A percentile compares a stretch with the other conserved stretches of the same genome.
phyloP scores from a whole-genome alignment of 306 rosid genomes.

The Acacia confusa region DNA sequence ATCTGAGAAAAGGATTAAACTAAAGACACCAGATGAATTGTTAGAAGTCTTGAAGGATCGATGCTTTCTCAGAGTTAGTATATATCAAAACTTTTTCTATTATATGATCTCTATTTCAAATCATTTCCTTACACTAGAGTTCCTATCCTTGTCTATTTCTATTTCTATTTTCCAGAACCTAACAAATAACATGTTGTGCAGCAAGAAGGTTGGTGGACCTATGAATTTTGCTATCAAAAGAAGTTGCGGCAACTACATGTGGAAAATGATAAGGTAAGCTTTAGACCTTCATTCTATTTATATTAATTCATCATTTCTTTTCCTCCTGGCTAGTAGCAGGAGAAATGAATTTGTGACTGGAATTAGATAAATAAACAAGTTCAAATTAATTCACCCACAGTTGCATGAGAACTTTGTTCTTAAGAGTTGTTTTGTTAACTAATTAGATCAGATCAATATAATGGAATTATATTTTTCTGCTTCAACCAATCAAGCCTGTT shows the following conservation, averaged over 20 bases:
- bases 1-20: constrained; percentile 69
- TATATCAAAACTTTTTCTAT: constrained; percentile 4
- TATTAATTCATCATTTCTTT: constrained; percentile 4
- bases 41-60: constrained; percentile 76
- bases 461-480: too few relatives aligned
- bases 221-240: constrained; percentile 91
- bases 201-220: constrained; percentile 99
- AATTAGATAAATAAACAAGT: constrained; percentile 14
- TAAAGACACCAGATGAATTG: constrained; percentile 95
- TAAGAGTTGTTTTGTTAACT: constrained; percentile 17
- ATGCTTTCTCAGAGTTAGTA: constrained; percentile 77
- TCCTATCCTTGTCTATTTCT: too few relatives aligned
- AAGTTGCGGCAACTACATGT: constrained; percentile 74
- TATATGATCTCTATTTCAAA: constrained; percentile 1
- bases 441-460: neutral
- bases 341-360: constrained; percentile 11
- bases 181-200: constrained; percentile 43
- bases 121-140: constrained; percentile 23
- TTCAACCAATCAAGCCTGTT: neutral
- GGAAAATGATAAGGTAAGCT: constrained; percentile 80
- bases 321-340: constrained; percentile 11
- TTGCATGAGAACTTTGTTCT: constrained; percentile 7
- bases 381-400: constrained; percentile 2
- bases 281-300: constrained; percentile 11
- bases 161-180: too few relatives aligned